Percentiles rank a stretch among this genome's conserved stretches.
phyloP scores from a whole-genome alignment of 192 early-diverging fungal genomes.

The Geranomyces variabilis region DNA sequence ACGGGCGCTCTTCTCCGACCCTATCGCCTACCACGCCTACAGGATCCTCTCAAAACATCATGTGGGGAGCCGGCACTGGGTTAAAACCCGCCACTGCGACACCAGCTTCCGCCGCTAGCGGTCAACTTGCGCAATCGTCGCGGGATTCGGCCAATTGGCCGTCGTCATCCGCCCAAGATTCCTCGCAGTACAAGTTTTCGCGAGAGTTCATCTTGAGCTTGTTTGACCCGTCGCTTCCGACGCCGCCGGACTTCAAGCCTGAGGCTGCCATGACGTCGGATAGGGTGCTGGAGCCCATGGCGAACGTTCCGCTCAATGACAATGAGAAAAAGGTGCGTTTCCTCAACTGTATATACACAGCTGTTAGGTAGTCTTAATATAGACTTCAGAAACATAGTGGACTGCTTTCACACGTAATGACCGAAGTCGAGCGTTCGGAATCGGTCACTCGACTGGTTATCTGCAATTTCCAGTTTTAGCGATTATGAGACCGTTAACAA shows the following conservation, averaged over 20 bases:
- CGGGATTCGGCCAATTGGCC: neutral
- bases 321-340: slow-evolving; percentile 50
- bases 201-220: slow-evolving; percentile 48
- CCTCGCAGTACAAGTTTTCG: slow-evolving; percentile 31
- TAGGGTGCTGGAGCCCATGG: slow-evolving; percentile 38
- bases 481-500: too few relatives aligned
- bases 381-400: too few relatives aligned
- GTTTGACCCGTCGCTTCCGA: slow-evolving; percentile 35
- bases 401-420: too few relatives aligned
- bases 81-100: neutral
- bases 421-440: too few relatives aligned
- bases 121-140: neutral
- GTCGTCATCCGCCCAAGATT: neutral
- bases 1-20: slow-evolving; percentile 28
- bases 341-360: too few relatives aligned
- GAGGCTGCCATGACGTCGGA: slow-evolving; percentile 24
- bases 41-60: slow-evolving; percentile 4
- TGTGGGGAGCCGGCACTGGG: slow-evolving; percentile 12
- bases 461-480: too few relatives aligned
- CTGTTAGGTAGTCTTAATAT: too few relatives aligned
- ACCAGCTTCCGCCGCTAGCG: neutral
- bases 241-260: slow-evolving; percentile 36
- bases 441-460: too few relatives aligned
- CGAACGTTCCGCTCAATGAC: slow-evolving; percentile 47
- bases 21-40: slow-evolving; percentile 26